These are phyloP conservation scores for Singerocomus inundabilis DNA, from an alignment of 1,284 basidiomycete genomes.

Conservation along the genomic window DNA sequence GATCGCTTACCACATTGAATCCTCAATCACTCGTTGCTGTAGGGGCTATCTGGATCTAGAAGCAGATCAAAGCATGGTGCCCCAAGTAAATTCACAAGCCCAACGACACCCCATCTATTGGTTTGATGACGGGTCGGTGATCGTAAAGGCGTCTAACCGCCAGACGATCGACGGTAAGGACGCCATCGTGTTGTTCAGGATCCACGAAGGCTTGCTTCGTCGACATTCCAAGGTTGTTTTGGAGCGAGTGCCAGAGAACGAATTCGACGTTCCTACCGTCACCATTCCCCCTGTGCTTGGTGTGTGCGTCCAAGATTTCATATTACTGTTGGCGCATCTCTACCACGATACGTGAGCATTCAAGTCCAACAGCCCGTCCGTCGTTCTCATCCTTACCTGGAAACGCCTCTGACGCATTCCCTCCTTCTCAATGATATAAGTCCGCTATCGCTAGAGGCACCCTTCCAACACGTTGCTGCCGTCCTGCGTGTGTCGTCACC, in stretches of 20 bases:
- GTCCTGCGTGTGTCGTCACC: slow-evolving; percentile 55
- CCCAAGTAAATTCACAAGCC: not conserved
- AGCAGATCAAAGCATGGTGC: slow-evolving; percentile 1
- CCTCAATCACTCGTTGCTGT: slow-evolving; percentile 4
- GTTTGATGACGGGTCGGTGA: slow-evolving; percentile 60
- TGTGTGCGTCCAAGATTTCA: slow-evolving; percentile 48
- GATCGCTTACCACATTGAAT: slow-evolving; percentile 8
- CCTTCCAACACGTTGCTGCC: slow-evolving; percentile 47
- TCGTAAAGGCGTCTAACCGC: slow-evolving; percentile 39
- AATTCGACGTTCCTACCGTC: slow-evolving; percentile 21
- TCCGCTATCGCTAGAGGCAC: slow-evolving; percentile 40
- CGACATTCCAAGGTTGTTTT: slow-evolving; percentile 43
- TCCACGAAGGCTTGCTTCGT: slow-evolving; percentile 51
- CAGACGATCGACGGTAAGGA: slow-evolving; percentile 1
- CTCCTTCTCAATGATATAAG: too few relatives aligned
- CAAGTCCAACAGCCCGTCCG: not conserved
- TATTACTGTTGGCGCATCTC: slow-evolving; percentile 54
- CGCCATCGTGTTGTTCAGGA: slow-evolving; percentile 46
- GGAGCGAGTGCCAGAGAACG: slow-evolving; percentile 2
- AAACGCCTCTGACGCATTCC: too few relatives aligned
- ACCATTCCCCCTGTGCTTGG: slow-evolving; percentile 36
- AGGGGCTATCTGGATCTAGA: slow-evolving; percentile 7
- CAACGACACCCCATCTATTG: slow-evolving; percentile 49
- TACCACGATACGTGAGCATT: slow-evolving; percentile 62
- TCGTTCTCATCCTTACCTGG: not conserved